Conservation (phyloP, 768 basidiomycete genomes). For the Leccinum olivaceopallidum region DNA sequence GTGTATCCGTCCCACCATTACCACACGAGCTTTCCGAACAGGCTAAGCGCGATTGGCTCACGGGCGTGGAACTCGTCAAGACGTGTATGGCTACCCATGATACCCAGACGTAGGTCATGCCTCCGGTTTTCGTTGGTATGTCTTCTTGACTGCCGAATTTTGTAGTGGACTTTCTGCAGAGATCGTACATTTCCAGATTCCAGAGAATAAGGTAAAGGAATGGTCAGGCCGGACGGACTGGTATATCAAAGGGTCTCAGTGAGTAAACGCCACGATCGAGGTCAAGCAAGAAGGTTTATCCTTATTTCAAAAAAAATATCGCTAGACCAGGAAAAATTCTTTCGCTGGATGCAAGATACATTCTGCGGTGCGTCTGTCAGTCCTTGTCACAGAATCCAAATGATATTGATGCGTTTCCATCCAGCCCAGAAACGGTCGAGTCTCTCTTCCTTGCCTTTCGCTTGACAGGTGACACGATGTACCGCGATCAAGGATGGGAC, state of each 20-base stretch:
- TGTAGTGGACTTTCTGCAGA: slow-evolving; percentile 83
- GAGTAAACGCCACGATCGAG: slow-evolving; percentile 17
- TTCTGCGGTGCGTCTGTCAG: slow-evolving; percentile 61
- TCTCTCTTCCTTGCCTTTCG: slow-evolving; percentile 90
- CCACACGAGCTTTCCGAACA: slow-evolving; percentile 57
- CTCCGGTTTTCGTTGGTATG: not conserved
- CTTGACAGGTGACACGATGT: slow-evolving; percentile 80
- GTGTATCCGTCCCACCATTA: slow-evolving; percentile 68
- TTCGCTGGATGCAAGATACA: slow-evolving; percentile 87
- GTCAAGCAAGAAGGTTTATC: slow-evolving; percentile 2
- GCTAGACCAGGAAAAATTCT: slow-evolving; percentile 27
- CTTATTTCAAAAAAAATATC: not conserved
- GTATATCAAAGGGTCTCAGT: slow-evolving; percentile 89
- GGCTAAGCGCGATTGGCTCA: slow-evolving; percentile 78
- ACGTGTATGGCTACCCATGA: slow-evolving; percentile 89
- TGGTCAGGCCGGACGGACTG: slow-evolving; percentile 58
- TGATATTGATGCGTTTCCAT: not conserved
- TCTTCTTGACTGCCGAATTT: not conserved
- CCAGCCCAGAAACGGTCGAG: slow-evolving; percentile 90
- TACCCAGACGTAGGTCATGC: slow-evolving; percentile 67
- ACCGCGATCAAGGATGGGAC: slow-evolving; percentile 82
- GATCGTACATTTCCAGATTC: slow-evolving; percentile 81
- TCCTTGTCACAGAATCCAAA: not conserved
- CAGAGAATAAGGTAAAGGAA: slow-evolving; percentile 52
- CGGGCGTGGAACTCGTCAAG: slow-evolving; percentile 77